Conservation (phyloP, 129 eudicot genomes). For the Pittosporum tobira region DNA sequence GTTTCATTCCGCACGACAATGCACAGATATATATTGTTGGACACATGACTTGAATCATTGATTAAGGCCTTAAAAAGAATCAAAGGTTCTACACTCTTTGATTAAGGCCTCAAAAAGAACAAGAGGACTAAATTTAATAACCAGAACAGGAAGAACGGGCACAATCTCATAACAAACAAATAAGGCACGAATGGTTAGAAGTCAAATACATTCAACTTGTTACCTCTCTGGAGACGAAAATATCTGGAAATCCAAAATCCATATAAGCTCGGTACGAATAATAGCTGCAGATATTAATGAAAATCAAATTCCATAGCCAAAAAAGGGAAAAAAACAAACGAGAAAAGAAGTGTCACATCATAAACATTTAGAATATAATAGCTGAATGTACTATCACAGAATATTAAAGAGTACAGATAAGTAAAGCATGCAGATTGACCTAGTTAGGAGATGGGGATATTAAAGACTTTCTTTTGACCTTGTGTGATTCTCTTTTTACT, state of each 20-base stretch:
- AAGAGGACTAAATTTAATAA: not conserved
- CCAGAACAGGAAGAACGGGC: not conserved
- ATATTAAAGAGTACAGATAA: too few relatives aligned
- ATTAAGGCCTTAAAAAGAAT: too few relatives aligned
- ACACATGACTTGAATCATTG: too few relatives aligned
- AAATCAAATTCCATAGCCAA: constrained; percentile 5
- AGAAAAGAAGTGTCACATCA: not conserved
- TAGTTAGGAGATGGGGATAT: too few relatives aligned
- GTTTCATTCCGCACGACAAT: not conserved
- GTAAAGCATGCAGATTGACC: too few relatives aligned
- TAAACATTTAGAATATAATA: not conserved
- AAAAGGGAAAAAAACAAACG: not conserved
- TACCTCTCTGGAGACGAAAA: constrained; percentile 93
- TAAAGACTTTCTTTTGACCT: too few relatives aligned
- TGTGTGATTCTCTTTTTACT: too few relatives aligned
- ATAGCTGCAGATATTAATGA: constrained; percentile 48
- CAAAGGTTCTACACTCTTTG: not conserved
- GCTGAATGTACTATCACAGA: not conserved
- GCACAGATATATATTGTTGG: not conserved
- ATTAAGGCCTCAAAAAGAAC: not conserved
- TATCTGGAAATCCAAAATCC: constrained; percentile 96
- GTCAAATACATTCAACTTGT: not conserved
- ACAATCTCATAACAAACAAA: not conserved
- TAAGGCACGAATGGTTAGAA: not conserved
- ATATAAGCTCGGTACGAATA: constrained; percentile 78